phyloP scores from a whole-genome alignment of 2,329 filamentous ascomycete genomes.

The Aspergillus ustus region DNA sequence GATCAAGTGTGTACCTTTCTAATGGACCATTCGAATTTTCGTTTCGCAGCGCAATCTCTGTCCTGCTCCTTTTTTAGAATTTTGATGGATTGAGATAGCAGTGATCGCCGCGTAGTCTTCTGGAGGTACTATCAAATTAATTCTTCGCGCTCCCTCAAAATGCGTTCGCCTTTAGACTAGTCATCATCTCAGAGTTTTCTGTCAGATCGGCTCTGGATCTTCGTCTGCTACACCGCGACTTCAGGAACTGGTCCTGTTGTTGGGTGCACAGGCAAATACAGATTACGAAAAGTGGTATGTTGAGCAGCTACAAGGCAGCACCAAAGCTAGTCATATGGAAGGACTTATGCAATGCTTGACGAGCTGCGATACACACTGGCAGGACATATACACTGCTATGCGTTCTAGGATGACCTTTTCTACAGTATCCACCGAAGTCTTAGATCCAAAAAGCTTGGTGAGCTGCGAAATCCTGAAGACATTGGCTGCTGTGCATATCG shows the following conservation, averaged over 20 bases:
- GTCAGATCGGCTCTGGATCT: background rate
- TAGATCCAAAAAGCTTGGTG: background rate
- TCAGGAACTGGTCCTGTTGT: slow-evolving; percentile 4
- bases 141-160: too few relatives aligned
- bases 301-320: slow-evolving; percentile 18
- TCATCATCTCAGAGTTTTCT: too few relatives aligned
- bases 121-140: too few relatives aligned
- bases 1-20: too few relatives aligned
- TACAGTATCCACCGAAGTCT: background rate
- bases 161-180: too few relatives aligned
- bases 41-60: too few relatives aligned
- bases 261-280: slow-evolving; percentile 19
- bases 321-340: background rate
- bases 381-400: slow-evolving; percentile 10
- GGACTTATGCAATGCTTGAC: background rate
- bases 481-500: slow-evolving; percentile 8
- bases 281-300: slow-evolving; percentile 24
- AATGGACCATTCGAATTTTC: too few relatives aligned
- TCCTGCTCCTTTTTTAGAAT: too few relatives aligned
- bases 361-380: slow-evolving; percentile 10
- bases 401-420: slow-evolving; percentile 14
- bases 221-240: background rate
- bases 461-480: slow-evolving; percentile 2
- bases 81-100: too few relatives aligned
- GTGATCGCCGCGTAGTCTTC: too few relatives aligned